Evolutionary conservation across 78 protist genomes (phyloP), one percentile per base, ranked within the genome.

Genomic region (Pelomyxa schiedti): DNA sequence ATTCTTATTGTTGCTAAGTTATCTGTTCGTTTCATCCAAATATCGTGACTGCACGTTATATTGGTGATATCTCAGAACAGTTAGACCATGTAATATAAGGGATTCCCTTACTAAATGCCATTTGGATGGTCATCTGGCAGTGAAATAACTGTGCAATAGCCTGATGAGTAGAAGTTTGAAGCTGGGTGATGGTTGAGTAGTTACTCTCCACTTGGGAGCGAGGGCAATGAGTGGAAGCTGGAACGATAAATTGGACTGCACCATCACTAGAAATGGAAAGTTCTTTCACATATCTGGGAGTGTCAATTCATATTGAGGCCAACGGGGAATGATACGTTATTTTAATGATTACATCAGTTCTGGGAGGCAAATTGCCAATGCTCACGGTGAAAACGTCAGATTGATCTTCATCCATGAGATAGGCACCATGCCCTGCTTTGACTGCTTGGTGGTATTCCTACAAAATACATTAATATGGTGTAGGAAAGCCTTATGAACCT

Each of bases 291-390:
- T n/a, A n/a, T n/a, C n/a, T n/a, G 9, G 35, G 30, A 35, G 86
- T 74, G 28, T 42, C 76, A 32, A 79, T 82, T 8, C 84, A 81
- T 47, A 86, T 88, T 26, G 83, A 3, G 7, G 58, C 68, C 6
- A 93, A 77, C 70, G 82, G 92, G 0, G 86, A 68, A 26, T 87
- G 66, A 41, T 89, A 90, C 32, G 84, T 84, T 30, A 92, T 80
- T n/a, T 66, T 71, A 29, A 91, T 75, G n/a, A 65, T 1, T 1
- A 84, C 86, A 26, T 29, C 66, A 35, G 67, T 35, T 8, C 70
- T 41, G 1, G 93, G 88, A n/a, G 89, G 94, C 32, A 94, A 41
- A 52, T 87, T 87, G 75, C 97, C 97, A 39, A 94, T 86, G 0
- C 71, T 28, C 29, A 85, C 76, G 0, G 70, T 42, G 71, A 94